Evolutionary conservation across 116 monocot species (phyloP), one percentile per base, ranked within the genome.

Genomic region (Dioscorea cayenensis): DNA sequence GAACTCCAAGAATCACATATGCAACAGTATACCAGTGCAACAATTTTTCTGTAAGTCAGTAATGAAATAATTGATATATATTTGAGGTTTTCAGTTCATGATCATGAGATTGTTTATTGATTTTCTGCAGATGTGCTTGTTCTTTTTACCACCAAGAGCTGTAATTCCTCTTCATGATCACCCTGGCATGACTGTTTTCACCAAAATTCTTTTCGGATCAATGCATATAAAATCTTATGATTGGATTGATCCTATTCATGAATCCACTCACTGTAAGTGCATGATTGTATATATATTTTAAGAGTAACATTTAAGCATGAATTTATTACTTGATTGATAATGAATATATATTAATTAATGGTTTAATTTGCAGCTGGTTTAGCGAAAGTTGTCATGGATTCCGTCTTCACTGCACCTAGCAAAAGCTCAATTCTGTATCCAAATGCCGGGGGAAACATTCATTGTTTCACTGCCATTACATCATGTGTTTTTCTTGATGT

Each of bases 141-240:
- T 88, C 79, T 88, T 86, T 52, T 71, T 92, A 67, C 88, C 84
- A 6, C 79, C 84, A 43, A 66, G 64, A 21, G 88, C 84, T 8
- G 86, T 88, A 14, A 92, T 92, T 51, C 92, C 92, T 19, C 88
- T 92, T 6, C 92, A 92, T 65, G 84, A 92, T 70, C 92, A 92
- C 55, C 92, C 92, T 3, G 92, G 84, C 5, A 92, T 92, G 92
- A 92, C 88, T 27, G 92, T 92, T 22, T 92, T 88, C 77, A 82
- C 79, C 77, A 88, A 92, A 63, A 70, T 92, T 4, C 84, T 92
- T 6, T 51, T 92, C 11, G 92, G 92, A 35, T 79, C 84, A 36
- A 85, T 92, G 84, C 92, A 92, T 51, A 78, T 84, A 64, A 85
- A 77, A 28, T 79, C 92, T 14, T 92, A 91, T 25, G 95, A 95